Conservation (phyloP, 2,329 filamentous ascomycete species). For the Rugonectria rugulosa region DNA sequence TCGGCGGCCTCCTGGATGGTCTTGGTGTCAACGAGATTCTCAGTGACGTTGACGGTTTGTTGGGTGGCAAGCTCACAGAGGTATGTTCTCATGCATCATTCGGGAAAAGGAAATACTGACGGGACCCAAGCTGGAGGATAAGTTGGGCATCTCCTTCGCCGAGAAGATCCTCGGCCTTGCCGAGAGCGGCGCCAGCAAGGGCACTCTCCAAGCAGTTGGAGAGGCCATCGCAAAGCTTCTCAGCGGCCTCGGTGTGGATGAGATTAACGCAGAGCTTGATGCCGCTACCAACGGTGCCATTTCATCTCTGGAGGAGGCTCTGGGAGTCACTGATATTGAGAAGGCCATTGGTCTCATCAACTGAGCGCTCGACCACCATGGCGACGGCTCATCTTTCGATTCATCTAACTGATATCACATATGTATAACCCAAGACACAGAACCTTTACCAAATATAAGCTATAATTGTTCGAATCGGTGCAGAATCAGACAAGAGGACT, state of each 20-base stretch:
- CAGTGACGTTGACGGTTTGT: neutral
- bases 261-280: conserved; percentile 13
- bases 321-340: conserved; percentile 16
- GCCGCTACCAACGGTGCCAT: conserved; percentile 14
- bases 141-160: conserved; percentile 19
- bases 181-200: conserved; percentile 3
- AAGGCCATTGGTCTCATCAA: conserved; percentile 13
- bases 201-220: conserved; percentile 19
- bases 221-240: conserved; percentile 14
- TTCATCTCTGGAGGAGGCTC: conserved; percentile 9
- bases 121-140: conserved; percentile 15
- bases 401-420: too few species aligned
- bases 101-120: neutral
- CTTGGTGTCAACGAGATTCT: neutral
- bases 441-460: too few species aligned
- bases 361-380: neutral
- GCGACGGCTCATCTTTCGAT: too few species aligned
- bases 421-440: too few species aligned
- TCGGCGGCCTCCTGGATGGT: neutral
- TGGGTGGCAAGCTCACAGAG: neutral
- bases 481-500: too few species aligned
- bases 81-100: neutral
- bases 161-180: conserved; percentile 21
- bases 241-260: conserved; percentile 5
- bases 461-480: too few species aligned